phyloP scores from a whole-genome alignment of 169 alveolate species.

The Plasmodium cynomolgi region DNA sequence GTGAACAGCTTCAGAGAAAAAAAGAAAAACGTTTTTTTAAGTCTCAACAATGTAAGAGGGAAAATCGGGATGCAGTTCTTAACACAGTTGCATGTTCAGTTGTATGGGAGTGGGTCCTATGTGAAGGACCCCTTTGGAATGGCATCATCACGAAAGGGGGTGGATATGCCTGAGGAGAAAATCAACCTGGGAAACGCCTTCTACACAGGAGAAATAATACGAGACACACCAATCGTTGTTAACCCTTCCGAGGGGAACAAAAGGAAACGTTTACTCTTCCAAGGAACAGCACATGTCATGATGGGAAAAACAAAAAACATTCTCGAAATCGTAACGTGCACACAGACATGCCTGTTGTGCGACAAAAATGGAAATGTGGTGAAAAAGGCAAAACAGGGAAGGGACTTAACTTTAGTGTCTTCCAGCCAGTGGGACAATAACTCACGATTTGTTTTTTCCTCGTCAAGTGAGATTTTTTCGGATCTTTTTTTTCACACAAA shows the following conservation, averaged over 20 bases:
- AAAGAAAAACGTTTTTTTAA: constrained; percentile 51
- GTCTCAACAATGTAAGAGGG: constrained; percentile 56
- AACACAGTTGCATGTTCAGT: constrained; percentile 17
- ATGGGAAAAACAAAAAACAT: constrained; percentile 25
- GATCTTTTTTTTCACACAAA: constrained; percentile 32
- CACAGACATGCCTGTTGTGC: constrained; percentile 37
- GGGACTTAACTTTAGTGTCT: constrained; percentile 52
- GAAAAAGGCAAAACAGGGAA: constrained; percentile 47
- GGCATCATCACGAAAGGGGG: neutral
- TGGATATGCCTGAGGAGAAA: neutral
- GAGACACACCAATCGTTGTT: constrained; percentile 27
- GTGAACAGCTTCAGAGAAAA: constrained; percentile 31
- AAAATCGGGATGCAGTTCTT: constrained; percentile 30
- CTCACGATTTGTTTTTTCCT: constrained; percentile 46
- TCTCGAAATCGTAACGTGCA: constrained; percentile 30
- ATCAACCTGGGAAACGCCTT: neutral
- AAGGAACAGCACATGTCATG: constrained; percentile 72
- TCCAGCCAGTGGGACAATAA: constrained; percentile 69
- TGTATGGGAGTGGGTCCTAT: constrained; percentile 31
- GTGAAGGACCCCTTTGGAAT: constrained; percentile 22
- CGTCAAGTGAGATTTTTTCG: constrained; percentile 64
- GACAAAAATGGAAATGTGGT: constrained; percentile 3
- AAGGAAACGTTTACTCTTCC: constrained; percentile 19
- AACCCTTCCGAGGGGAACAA: neutral
- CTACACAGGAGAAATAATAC: constrained; percentile 53